Evolutionary conservation across 169 alveolate species (phyloP).

Genomic region (Neospora caninum): DNA sequence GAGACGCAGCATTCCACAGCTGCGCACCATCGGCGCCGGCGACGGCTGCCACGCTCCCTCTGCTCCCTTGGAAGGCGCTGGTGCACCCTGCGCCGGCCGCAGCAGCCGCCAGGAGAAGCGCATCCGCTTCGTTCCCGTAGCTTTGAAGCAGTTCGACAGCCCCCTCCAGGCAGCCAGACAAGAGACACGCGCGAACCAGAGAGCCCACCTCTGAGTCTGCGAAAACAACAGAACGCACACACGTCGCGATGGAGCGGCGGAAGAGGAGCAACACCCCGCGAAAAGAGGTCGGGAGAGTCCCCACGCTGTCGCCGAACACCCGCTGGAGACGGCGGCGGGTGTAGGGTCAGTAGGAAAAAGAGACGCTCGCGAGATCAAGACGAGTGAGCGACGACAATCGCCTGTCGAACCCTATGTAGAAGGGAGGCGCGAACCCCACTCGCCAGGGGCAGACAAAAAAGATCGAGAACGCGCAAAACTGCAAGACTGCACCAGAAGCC

Average conservation of each 20-base stretch:
- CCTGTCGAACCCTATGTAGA: no score
- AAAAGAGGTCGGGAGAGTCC: not conserved
- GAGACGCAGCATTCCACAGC: constrained; percentile 24
- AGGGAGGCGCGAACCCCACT: no score
- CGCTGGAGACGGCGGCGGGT: no score
- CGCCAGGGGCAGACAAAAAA: no score
- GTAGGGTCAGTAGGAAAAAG: no score
- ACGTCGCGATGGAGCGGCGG: not conserved
- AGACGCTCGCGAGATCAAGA: no score
- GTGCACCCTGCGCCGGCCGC: constrained; percentile 46
- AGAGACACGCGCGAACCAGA: constrained; percentile 47
- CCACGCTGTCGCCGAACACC: no score
- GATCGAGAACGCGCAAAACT: no score
- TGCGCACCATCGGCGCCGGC: constrained; percentile 44
- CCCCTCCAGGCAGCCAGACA: constrained; percentile 55
- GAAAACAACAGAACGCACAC: not conserved
- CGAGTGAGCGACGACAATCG: no score
- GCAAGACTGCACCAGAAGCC: no score
- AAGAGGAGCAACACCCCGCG: not conserved
- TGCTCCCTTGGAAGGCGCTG: not conserved
- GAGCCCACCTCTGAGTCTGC: constrained; percentile 37
- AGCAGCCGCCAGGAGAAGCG: constrained; percentile 60
- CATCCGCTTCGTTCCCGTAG: constrained; percentile 42
- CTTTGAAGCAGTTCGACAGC: constrained; percentile 55
- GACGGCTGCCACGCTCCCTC: constrained; percentile 4